A percentile compares a stretch with the other conserved stretches of the same genome.
Conservation (phyloP, 2,329 filamentous ascomycete genomes). For the Fusarium nygamai region DNA sequence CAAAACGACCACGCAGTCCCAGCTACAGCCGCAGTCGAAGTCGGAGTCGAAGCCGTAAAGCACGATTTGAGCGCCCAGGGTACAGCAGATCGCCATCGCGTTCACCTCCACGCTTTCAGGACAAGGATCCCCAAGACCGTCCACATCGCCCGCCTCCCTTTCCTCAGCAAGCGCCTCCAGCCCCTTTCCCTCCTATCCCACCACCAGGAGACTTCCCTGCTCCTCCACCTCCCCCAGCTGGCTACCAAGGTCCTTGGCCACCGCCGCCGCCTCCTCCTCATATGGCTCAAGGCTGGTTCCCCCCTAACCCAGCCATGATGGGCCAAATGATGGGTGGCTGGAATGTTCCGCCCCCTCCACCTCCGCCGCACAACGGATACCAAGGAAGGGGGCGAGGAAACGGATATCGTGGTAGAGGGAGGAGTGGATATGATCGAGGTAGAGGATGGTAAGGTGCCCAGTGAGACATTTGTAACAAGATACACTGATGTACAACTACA, state of each 20-base stretch:
- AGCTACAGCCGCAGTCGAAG: slow-evolving; percentile 49
- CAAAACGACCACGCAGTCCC: slow-evolving; percentile 36
- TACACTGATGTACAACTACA: not conserved
- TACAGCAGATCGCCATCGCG: slow-evolving; percentile 43
- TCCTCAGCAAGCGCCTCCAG: slow-evolving; percentile 35
- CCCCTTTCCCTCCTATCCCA: slow-evolving; percentile 32
- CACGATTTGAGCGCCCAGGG: slow-evolving; percentile 29
- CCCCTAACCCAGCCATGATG: slow-evolving; percentile 40
- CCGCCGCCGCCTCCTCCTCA: slow-evolving; percentile 49
- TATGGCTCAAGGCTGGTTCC: slow-evolving; percentile 43
- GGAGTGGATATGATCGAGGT: slow-evolving; percentile 48
- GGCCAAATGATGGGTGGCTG: slow-evolving; percentile 44
- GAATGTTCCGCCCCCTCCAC: slow-evolving; percentile 38
- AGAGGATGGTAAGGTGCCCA: slow-evolving; percentile 33
- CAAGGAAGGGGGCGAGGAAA: slow-evolving; percentile 38
- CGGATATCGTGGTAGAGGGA: slow-evolving; percentile 43
- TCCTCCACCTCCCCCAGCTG: slow-evolving; percentile 42
- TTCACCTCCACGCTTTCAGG: slow-evolving; percentile 31
- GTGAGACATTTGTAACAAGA: not conserved
- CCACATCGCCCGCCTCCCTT: slow-evolving; percentile 40
- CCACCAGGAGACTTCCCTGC: slow-evolving; percentile 21
- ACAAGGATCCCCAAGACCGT: slow-evolving; percentile 21
- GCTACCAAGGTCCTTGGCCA: slow-evolving; percentile 56
- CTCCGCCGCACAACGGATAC: slow-evolving; percentile 37
- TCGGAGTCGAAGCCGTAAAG: slow-evolving; percentile 27